Evolutionary conservation across 441 rosid species (phyloP).

Genomic region (Iberis amara): DNA sequence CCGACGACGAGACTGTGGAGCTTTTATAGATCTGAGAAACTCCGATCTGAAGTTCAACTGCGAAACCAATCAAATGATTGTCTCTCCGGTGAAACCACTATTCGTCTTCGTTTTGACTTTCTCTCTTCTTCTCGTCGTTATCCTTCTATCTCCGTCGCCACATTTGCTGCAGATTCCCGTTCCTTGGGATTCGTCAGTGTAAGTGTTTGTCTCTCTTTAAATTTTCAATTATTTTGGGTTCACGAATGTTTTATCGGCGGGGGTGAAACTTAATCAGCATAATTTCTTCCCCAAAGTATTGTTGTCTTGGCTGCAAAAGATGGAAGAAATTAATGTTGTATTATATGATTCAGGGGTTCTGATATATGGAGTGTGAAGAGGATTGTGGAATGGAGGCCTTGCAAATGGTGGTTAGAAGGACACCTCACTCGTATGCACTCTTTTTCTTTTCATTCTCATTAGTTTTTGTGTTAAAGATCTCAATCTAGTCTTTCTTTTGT

Average conservation of each 20-base stretch:
- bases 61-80: constrained; percentile 33
- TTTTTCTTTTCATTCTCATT: not conserved
- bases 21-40: constrained; percentile 24
- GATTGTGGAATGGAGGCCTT: constrained; percentile 81
- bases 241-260: not conserved
- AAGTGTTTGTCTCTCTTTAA: constrained; percentile 7
- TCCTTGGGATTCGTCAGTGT: constrained; percentile 27
- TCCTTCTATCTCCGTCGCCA: constrained; percentile 47
- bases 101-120: constrained; percentile 40
- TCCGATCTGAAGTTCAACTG: constrained; percentile 18
- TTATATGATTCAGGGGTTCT: constrained; percentile 33
- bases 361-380: constrained; percentile 80
- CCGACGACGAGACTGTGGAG: constrained; percentile 23
- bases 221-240: too few relatives aligned
- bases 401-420: constrained; percentile 86
- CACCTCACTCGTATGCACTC: constrained; percentile 46
- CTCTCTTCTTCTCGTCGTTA: constrained; percentile 49
- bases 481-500: not conserved
- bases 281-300: not conserved
- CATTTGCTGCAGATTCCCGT: constrained; percentile 24
- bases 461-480: constrained; percentile 2
- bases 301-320: constrained; percentile 2
- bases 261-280: too few relatives aligned
- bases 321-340: not conserved
- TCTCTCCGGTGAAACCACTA: constrained; percentile 50